Evolutionary conservation across 805 yeast genomes (phyloP), one percentile per base, ranked within the genome.

Genomic region (Yarrowia yakushimensis): DNA sequence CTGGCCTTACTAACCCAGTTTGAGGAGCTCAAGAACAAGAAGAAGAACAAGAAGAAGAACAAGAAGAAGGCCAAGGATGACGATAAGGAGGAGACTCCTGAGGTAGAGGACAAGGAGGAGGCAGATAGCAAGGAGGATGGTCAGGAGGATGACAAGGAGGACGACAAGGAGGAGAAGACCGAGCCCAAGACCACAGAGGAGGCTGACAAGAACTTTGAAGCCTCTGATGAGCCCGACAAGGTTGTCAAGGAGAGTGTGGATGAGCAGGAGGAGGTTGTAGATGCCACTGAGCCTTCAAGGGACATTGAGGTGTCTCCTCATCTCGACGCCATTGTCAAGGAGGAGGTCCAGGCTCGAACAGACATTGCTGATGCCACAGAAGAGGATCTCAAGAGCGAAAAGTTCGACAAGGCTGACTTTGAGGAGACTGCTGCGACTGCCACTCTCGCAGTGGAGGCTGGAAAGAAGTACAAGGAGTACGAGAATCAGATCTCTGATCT

Each of bases 11-110:
- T 62, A 39, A 30, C 27, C 22, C 66, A 78, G 79, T 83, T 78
- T 67, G 91, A 87, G 64, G 89, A 86, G 68, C 74, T 87, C 77
- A 87, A 83, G 73, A 78, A 78, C 73, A 78, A 77, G 66, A 77
- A 78, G 70, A 77, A 84, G 77, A 82, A 82, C 74, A 78, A 76
- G 71, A 82, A 79, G 71, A 81, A 78, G 70, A 78, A 79, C 72
- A 77, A 77, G 73, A 72, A 73, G 72, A 77, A 76, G 69, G 74
- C 77, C 65, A 63, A 66, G 25, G 43, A 31, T 22, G 64, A 57
- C 22, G 59, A 52, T 8, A 52, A 25, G 25, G 59, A 7, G 68
- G 68, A 18, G 67, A 36, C 50, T 28, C 50, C 50, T 2, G 50
- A 43, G n/a, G 50, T 43, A 42, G 48, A 42, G 23, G 65, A 34